Evolutionary conservation across 345 rosid genomes (phyloP).

Genomic region (Barbarea vulgaris): DNA sequence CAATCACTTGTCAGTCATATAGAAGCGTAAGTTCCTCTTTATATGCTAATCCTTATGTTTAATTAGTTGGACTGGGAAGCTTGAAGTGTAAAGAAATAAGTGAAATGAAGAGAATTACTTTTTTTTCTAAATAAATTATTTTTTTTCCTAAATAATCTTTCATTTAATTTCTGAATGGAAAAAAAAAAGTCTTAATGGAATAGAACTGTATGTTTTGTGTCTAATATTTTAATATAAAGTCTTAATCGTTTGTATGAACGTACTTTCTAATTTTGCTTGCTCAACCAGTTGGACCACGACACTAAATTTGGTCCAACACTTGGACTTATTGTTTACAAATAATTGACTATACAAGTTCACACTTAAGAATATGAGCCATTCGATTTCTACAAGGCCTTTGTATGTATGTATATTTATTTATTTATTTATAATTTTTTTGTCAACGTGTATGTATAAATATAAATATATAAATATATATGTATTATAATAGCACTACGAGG

Average conservation of each 20-base stretch:
- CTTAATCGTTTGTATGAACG: background rate
- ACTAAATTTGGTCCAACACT: slow-evolving; percentile 14
- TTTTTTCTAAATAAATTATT: background rate
- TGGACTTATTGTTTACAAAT: slow-evolving; percentile 27
- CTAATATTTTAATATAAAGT: background rate
- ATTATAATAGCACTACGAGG: background rate
- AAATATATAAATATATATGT: background rate
- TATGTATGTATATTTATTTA: background rate
- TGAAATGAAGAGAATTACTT: background rate
- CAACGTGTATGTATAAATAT: too few species aligned
- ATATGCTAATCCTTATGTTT: background rate
- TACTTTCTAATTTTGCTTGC: background rate
- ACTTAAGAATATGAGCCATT: background rate
- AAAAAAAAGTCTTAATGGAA: slow-evolving; percentile 18
- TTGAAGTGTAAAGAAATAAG: background rate
- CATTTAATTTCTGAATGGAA: background rate
- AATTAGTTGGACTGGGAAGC: background rate
- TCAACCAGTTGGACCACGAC: slow-evolving; percentile 1
- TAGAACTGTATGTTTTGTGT: slow-evolving; percentile 29
- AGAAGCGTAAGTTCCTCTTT: background rate
- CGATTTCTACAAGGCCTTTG: slow-evolving; percentile 6
- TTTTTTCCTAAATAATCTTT: background rate
- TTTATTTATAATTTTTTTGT: too few species aligned
- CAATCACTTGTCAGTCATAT: slow-evolving; percentile 7
- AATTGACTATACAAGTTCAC: slow-evolving; percentile 24